phyloP scores from a whole-genome alignment of 208 protist species.

The Naegleria gruberi region DNA sequence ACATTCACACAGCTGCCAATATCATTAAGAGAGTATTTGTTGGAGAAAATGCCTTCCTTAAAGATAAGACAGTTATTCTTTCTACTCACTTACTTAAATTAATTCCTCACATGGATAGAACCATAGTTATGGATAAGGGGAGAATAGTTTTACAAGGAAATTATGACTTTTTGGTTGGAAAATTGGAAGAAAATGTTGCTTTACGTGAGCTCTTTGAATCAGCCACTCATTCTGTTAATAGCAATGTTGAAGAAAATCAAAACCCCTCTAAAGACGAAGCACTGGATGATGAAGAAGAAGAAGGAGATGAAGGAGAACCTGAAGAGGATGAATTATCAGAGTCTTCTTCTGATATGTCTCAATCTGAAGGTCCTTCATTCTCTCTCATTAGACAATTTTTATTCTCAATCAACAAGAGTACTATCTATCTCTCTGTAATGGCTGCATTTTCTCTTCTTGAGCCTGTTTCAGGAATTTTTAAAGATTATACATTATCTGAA shows the following conservation, averaged over 20 bases:
- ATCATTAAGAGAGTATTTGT: too few relatives aligned
- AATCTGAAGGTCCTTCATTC: slow-evolving; percentile 45
- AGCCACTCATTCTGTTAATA: too few relatives aligned
- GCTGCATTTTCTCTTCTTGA: slow-evolving; percentile 63
- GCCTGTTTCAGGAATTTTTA: too few relatives aligned
- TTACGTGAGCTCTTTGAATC: too few relatives aligned
- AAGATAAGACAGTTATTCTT: slow-evolving; percentile 69
- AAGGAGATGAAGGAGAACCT: not conserved
- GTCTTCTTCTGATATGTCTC: slow-evolving; percentile 53
- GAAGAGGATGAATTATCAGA: slow-evolving; percentile 44
- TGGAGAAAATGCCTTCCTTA: slow-evolving; percentile 34
- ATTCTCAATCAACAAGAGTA: slow-evolving; percentile 46
- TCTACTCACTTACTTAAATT: slow-evolving; percentile 85
- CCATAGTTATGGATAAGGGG: slow-evolving; percentile 67
- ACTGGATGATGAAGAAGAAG: not conserved
- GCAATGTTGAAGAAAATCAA: too few relatives aligned
- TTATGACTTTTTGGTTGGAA: not conserved
- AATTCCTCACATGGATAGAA: slow-evolving; percentile 55
- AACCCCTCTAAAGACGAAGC: not conserved
- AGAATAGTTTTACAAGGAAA: slow-evolving; percentile 37
- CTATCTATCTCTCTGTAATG: slow-evolving; percentile 29
- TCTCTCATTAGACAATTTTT: slow-evolving; percentile 46
- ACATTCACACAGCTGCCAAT: slow-evolving; percentile 27
- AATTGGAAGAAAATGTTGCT: too few relatives aligned
- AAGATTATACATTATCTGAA: too few relatives aligned